Conservation (phyloP, 352 stramenopile species). For the Thraustochytrium striatum region DNA sequence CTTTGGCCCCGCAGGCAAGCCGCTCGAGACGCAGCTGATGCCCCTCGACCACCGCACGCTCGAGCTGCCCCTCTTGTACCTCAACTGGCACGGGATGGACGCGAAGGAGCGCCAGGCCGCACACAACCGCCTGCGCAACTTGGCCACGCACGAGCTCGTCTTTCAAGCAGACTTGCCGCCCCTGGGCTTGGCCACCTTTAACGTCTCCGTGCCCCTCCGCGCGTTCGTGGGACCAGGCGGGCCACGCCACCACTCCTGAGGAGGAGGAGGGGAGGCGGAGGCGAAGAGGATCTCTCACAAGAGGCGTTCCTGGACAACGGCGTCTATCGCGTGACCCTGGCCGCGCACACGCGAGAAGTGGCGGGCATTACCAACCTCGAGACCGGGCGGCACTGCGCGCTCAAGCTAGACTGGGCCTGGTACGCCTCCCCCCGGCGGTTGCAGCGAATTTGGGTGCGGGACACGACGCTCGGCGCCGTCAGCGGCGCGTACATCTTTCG, state of each 20-base stretch:
- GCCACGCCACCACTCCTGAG: too few relatives aligned
- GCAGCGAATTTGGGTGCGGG: neutral
- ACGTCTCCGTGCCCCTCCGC: neutral
- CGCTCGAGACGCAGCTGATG: slow-evolving; percentile 52
- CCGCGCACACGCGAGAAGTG: slow-evolving; percentile 1
- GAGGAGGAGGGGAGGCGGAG: too few relatives aligned
- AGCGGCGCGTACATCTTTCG: slow-evolving; percentile 95
- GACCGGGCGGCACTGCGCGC: neutral
- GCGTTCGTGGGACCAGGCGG: neutral
- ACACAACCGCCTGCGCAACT: slow-evolving; percentile 23
- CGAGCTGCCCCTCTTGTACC: slow-evolving; percentile 48
- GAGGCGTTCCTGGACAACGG: slow-evolving; percentile 53
- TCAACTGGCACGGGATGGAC: slow-evolving; percentile 50
- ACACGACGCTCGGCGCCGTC: slow-evolving; percentile 61
- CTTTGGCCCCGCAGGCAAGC: slow-evolving; percentile 41
- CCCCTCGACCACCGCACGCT: slow-evolving; percentile 8
- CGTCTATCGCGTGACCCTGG: slow-evolving; percentile 46
- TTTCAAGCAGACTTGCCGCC: slow-evolving; percentile 66
- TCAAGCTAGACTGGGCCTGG: slow-evolving; percentile 14
- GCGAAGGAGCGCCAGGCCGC: slow-evolving; percentile 29
- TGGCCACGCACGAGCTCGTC: slow-evolving; percentile 63
- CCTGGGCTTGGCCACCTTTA: slow-evolving; percentile 53
- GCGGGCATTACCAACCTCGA: slow-evolving; percentile 45
- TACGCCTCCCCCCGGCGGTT: slow-evolving; percentile 17
- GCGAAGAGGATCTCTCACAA: too few relatives aligned